Base-by-base conservation (phyloP, 2,329 filamentous ascomycete genomes). In the Ceratocystis harringtonii region DNA sequence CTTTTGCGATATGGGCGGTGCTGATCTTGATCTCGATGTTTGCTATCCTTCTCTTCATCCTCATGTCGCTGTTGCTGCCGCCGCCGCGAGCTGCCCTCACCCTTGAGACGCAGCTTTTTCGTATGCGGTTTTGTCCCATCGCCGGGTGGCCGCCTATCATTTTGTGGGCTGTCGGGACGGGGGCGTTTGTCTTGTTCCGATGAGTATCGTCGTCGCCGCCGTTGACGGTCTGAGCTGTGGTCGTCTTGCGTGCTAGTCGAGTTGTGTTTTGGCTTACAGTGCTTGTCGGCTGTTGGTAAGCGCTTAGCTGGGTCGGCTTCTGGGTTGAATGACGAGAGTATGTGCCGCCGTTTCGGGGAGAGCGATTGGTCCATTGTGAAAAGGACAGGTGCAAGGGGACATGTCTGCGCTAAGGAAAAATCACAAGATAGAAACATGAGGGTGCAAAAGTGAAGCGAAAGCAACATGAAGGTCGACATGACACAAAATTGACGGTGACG, bases 251-350 rank as follows among this genome's bases (percentile, higher is more conserved):
- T 30, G 50, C 22, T 55, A 7, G 50, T 55, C 50, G 50, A 55
- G 50, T 25, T 32, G 50, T 43, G 32, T 36, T 61, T 25, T 65
- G 52, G 28, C 17, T 19, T 12, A 30, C 6, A 2, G 19, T 65
- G 36, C 36, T 41, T 43, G 36, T 50, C 30, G 22, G 61, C 32
- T 30, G 25, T 17, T 19, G 45, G 58, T 25, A 67, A 22, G 48
- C 63, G 66, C 22, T 44, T 63, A 10, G 62, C 32, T 30, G 65
- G 30, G 15, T 62, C 60, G 7, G 66, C 63, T 3, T 74, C 72
- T 5, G 73, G 76, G 68, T 80, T 79, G 69, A 79, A 78, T 5
- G 79, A 81, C 5, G 77, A 78, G 19, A 81, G 73, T 22, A 81
- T 79, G 57, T 77, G 78, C n/a, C 78, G 77, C 71, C 79, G 72